phyloP scores from a whole-genome alignment of 2,329 filamentous ascomycete species.

The Sporothrix curviconia region DNA sequence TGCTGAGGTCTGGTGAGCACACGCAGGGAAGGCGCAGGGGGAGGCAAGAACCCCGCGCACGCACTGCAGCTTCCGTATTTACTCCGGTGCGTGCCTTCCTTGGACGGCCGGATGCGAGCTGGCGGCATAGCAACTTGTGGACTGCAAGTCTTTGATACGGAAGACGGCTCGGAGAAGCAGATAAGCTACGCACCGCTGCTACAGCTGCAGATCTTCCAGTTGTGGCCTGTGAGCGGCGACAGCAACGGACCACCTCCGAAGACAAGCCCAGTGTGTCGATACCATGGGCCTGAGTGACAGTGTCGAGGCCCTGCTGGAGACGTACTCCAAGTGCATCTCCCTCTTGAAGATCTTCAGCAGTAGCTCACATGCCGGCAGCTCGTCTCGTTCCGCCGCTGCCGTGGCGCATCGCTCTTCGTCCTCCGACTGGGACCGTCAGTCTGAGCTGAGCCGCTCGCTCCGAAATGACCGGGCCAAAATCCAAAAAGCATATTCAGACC shows the following conservation, averaged over 20 bases:
- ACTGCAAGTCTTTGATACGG: too few species aligned
- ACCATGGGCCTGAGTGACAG: constrained; percentile 36
- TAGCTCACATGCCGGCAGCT: background rate
- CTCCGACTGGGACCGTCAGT: background rate
- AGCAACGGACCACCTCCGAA: background rate
- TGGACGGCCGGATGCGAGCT: background rate
- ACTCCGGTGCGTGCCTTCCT: background rate
- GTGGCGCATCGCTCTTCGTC: background rate
- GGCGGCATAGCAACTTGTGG: background rate
- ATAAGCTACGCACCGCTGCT: too few species aligned
- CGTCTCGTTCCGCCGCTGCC: background rate
- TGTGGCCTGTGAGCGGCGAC: background rate
- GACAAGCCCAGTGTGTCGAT: background rate
- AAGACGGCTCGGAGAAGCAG: too few species aligned
- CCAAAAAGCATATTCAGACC: constrained; percentile 36
- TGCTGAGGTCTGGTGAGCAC: background rate
- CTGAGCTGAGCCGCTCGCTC: constrained; percentile 26
- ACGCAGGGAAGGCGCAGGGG: background rate
- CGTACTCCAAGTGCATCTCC: constrained; percentile 41
- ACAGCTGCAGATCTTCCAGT: too few species aligned
- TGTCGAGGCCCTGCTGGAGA: constrained; percentile 39
- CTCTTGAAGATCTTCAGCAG: constrained; percentile 19
- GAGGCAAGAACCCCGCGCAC: background rate
- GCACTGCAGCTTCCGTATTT: background rate
- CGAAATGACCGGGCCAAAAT: constrained; percentile 37